A percentile compares a stretch with the other conserved stretches of the same genome.
These are phyloP conservation scores for Globisporangium megalacanthum DNA, from an alignment of 352 stramenopile genomes.

Conservation along the genomic window DNA sequence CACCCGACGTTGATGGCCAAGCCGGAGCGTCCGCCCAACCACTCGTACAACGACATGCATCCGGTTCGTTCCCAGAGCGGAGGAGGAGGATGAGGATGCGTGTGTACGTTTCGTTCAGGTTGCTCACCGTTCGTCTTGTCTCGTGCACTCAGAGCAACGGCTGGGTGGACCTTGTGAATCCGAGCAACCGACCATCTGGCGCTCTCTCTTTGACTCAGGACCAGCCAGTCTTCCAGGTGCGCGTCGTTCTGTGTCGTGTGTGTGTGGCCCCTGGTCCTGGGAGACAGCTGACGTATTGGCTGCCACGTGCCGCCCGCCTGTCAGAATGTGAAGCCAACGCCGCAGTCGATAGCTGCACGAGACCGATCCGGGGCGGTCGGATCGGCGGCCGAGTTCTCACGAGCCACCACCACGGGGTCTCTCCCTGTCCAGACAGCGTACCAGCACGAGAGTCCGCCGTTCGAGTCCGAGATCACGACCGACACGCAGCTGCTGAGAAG, in stretches of 20 bases:
- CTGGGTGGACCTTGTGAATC: slow-evolving; percentile 58
- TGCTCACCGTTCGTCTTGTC: not conserved
- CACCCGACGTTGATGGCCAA: slow-evolving; percentile 45
- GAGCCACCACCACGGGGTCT: not conserved
- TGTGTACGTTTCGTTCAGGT: not conserved
- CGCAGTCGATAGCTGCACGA: not conserved
- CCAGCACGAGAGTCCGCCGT: slow-evolving; percentile 7
- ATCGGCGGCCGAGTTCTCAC: not conserved
- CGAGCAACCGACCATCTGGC: slow-evolving; percentile 10
- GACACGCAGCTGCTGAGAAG: not conserved
- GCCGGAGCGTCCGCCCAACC: slow-evolving; percentile 64
- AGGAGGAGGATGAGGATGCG: too few species aligned
- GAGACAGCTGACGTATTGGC: not conserved
- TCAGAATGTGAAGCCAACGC: not conserved
- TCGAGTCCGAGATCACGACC: slow-evolving; percentile 1
- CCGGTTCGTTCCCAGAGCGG: slow-evolving; percentile 22
- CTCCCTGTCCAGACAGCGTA: not conserved
- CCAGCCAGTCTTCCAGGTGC: slow-evolving; percentile 6
- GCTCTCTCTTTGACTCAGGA: not conserved
- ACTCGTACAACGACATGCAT: slow-evolving; percentile 71
- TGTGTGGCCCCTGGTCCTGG: not conserved
- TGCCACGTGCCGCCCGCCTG: not conserved
- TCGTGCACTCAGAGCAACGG: slow-evolving; percentile 40
- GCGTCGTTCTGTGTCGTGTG: not conserved
- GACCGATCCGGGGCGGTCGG: slow-evolving; percentile 3